These are phyloP conservation scores for Oryza punctata DNA, from an alignment of 176 grass and related monocot genomes.

Conservation along the genomic window DNA sequence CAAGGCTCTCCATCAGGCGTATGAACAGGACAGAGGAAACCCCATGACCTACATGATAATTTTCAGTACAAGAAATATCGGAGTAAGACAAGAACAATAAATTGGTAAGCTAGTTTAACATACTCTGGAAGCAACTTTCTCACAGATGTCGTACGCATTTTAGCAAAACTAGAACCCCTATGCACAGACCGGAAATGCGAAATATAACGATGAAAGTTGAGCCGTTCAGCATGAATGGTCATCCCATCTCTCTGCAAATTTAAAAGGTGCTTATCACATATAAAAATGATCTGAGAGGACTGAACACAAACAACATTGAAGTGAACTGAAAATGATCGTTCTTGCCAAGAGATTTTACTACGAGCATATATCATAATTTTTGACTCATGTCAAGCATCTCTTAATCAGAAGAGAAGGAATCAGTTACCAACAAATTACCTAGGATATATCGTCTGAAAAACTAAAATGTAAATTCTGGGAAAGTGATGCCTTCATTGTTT, in stretches of 20 bases:
- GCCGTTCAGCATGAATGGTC: conserved; percentile 84
- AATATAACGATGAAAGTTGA: conserved; percentile 85
- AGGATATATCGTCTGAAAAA: not conserved
- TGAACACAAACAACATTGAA: conserved; percentile 11
- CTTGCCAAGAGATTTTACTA: conserved; percentile 19
- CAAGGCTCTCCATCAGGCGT: conserved; percentile 94
- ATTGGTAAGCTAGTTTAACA: conserved; percentile 35
- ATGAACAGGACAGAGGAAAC: conserved; percentile 94
- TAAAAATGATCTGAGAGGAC: conserved; percentile 13
- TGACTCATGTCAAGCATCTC: conserved; percentile 9
- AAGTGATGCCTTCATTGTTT: conserved; percentile 20
- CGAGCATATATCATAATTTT: conserved; percentile 3
- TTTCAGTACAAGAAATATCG: conserved; percentile 31
- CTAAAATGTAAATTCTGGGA: not conserved
- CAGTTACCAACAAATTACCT: not conserved
- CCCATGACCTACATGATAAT: conserved; percentile 74
- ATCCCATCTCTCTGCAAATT: conserved; percentile 88
- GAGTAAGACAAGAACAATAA: conserved; percentile 29
- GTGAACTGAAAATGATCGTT: not conserved
- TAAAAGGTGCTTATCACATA: conserved; percentile 30
- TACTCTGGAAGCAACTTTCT: conserved; percentile 98
- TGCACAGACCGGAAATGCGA: conserved; percentile 95
- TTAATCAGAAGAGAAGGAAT: conserved; percentile 15
- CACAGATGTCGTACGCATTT: conserved; percentile 89
- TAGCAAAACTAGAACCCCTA: conserved; percentile 93